phyloP scores from a whole-genome alignment of 108 stramenopile species.

The Cylindrotheca fusiformis region DNA sequence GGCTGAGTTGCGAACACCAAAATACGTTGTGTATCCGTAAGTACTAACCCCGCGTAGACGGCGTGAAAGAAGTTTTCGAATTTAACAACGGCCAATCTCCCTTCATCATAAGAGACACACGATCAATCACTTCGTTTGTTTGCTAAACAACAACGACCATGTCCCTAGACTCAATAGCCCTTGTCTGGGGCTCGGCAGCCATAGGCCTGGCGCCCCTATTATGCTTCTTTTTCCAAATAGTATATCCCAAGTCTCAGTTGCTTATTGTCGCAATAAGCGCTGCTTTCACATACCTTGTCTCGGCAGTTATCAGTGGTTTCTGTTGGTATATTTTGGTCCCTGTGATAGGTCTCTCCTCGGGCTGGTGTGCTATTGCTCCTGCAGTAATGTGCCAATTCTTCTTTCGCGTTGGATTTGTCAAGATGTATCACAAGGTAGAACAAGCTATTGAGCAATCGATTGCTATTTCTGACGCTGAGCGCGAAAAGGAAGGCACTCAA shows the following conservation, averaged over 20 bases:
- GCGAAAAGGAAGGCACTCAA: slow-evolving; percentile 15
- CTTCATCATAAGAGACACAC: too few species aligned
- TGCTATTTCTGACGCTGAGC: slow-evolving; percentile 27
- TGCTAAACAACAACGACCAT: neutral
- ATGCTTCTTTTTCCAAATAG: slow-evolving; percentile 62
- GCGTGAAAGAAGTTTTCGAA: neutral
- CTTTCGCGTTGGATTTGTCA: slow-evolving; percentile 57
- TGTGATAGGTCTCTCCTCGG: slow-evolving; percentile 26
- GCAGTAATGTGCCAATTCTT: slow-evolving; percentile 62
- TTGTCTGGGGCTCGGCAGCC: slow-evolving; percentile 59
- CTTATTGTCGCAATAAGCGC: slow-evolving; percentile 67
- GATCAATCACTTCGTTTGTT: neutral
- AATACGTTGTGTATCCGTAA: too few species aligned
- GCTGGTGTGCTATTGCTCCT: slow-evolving; percentile 51
- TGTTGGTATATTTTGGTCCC: slow-evolving; percentile 57
- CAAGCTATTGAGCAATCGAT: slow-evolving; percentile 66
- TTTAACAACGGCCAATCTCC: neutral
- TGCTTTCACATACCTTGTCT: slow-evolving; percentile 69
- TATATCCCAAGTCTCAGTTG: slow-evolving; percentile 72
- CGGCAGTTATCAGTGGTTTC: slow-evolving; percentile 43
- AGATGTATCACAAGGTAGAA: slow-evolving; percentile 72
- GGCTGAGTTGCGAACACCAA: too few species aligned
- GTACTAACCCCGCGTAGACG: neutral
- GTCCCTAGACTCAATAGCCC: slow-evolving; percentile 46
- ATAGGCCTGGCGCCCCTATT: slow-evolving; percentile 77